A percentile compares a stretch with the other conserved stretches of the same genome.
Evolutionary conservation across 2,329 filamentous ascomycete genomes (phyloP).

Genomic region (Myriangium duriaei): DNA sequence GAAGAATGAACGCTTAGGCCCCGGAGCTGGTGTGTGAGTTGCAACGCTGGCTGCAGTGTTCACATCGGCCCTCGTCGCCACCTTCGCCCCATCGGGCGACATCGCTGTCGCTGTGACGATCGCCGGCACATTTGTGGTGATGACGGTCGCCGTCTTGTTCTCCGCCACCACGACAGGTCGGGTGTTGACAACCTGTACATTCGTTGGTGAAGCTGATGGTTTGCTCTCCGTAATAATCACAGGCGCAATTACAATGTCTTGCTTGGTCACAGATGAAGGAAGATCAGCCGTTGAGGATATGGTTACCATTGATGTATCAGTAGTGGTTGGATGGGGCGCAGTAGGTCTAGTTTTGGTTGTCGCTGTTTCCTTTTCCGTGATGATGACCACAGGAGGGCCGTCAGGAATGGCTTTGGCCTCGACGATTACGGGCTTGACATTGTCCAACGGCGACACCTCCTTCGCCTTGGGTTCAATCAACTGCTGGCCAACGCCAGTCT

Average conservation of each 20-base stretch:
- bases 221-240: slow-evolving; percentile 6
- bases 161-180: slow-evolving; percentile 4
- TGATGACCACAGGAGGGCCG: slow-evolving; percentile 6
- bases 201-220: neutral
- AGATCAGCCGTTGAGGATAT: neutral
- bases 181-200: slow-evolving; percentile 3
- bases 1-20: neutral
- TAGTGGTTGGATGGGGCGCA: too few species aligned
- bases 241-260: slow-evolving; percentile 2
- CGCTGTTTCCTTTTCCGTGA: slow-evolving; percentile 4
- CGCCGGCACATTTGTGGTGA: slow-evolving; percentile 4
- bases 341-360: neutral
- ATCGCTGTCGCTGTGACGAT: slow-evolving; percentile 5
- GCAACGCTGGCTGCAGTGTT: neutral
- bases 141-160: slow-evolving; percentile 8
- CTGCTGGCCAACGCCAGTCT: too few species aligned
- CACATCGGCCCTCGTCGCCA: neutral
- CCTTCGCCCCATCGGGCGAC: neutral
- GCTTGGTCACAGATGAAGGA: neutral
- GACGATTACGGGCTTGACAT: slow-evolving; percentile 5
- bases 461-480: too few species aligned
- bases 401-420: slow-evolving; percentile 3
- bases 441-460: too few species aligned
- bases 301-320: too few species aligned
- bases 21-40: neutral